Percentiles rank a stretch among this genome's conserved stretches.
phyloP scores from a whole-genome alignment of 2,329 filamentous ascomycete genomes.

The Dothideomycetes sp. region DNA sequence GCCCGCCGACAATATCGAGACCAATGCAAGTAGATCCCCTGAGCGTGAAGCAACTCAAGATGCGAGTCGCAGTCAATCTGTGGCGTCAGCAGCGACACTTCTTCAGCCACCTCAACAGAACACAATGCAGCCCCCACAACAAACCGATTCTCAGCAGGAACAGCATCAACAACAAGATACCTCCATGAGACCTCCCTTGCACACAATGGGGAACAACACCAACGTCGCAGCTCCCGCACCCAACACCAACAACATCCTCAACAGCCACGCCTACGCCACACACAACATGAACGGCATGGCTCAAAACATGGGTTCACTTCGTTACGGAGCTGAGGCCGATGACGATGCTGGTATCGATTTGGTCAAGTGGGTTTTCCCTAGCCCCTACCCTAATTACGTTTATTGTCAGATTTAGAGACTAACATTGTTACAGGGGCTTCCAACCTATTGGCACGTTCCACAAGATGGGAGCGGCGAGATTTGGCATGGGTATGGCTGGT shows the following conservation, averaged over 20 bases:
- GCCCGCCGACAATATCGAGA: conserved; percentile 1
- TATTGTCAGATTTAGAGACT: background rate
- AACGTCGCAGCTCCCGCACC: conserved; percentile 21
- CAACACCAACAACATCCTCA: conserved; percentile 22
- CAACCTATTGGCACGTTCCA: conserved; percentile 42
- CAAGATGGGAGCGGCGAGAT: conserved; percentile 19
- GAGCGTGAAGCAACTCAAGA: conserved; percentile 2
- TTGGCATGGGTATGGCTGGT: conserved; percentile 16
- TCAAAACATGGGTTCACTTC: conserved; percentile 11
- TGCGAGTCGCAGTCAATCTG: background rate
- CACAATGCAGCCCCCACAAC: conserved; percentile 17
- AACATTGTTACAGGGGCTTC: conserved; percentile 33
- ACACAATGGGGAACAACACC: background rate
- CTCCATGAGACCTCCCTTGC: conserved; percentile 10
- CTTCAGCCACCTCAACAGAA: conserved; percentile 8
- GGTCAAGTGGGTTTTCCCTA: conserved; percentile 35
- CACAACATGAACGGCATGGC: conserved; percentile 10
- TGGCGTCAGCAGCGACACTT: background rate
- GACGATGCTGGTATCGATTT: conserved; percentile 41
- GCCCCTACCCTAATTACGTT: background rate
- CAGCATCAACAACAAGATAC: conserved; percentile 3
- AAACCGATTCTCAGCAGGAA: conserved; percentile 8
- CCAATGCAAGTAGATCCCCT: conserved; percentile 5
- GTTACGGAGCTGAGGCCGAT: conserved; percentile 32
- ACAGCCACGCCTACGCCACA: conserved; percentile 21